Percentiles rank a stretch among this genome's conserved stretches.
These are phyloP conservation scores for Streptanthus diversifolius DNA, from an alignment of 345 rosid species.

Conservation along the genomic window DNA sequence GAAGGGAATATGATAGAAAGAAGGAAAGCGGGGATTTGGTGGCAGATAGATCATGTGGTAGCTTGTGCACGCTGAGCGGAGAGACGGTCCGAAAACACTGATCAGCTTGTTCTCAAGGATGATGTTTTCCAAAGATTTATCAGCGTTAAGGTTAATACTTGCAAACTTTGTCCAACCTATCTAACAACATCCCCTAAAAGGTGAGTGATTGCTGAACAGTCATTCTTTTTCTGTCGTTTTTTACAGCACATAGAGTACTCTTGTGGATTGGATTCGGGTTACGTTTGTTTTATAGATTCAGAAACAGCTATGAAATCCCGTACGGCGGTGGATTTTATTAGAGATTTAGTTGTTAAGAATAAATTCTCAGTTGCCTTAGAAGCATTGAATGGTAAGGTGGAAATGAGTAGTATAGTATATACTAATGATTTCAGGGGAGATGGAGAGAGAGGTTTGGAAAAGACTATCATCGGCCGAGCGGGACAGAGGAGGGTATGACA, in stretches of 20 bases:
- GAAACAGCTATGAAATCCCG: slow-evolving; percentile 52
- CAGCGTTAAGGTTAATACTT: slow-evolving; percentile 39
- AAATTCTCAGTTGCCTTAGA: slow-evolving; percentile 41
- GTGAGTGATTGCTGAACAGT: background rate
- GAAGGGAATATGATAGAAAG: slow-evolving; percentile 2
- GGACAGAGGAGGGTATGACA: slow-evolving; percentile 9
- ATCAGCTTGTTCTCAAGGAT: slow-evolving; percentile 37
- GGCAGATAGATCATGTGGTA: slow-evolving; percentile 13
- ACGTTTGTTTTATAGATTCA: slow-evolving; percentile 40
- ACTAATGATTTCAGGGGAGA: slow-evolving; percentile 22
- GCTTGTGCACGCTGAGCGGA: slow-evolving; percentile 22
- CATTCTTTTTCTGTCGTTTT: background rate
- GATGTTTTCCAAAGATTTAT: slow-evolving; percentile 45
- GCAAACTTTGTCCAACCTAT: background rate
- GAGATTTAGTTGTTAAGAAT: slow-evolving; percentile 42
- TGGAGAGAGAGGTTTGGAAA: slow-evolving; percentile 27
- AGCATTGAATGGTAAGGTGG: slow-evolving; percentile 46
- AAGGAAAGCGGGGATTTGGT: background rate
- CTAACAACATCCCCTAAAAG: background rate
- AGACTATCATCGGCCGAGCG: slow-evolving; percentile 16
- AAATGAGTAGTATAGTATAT: background rate
- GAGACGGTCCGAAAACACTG: background rate
- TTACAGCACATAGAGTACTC: slow-evolving; percentile 42
- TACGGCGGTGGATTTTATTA: slow-evolving; percentile 43
- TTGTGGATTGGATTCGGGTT: slow-evolving; percentile 44